Percentiles rank a stretch among this genome's conserved stretches.
phyloP scores from a whole-genome alignment of 148 eudicot genomes.

The Vaccinium macrocarpon region DNA sequence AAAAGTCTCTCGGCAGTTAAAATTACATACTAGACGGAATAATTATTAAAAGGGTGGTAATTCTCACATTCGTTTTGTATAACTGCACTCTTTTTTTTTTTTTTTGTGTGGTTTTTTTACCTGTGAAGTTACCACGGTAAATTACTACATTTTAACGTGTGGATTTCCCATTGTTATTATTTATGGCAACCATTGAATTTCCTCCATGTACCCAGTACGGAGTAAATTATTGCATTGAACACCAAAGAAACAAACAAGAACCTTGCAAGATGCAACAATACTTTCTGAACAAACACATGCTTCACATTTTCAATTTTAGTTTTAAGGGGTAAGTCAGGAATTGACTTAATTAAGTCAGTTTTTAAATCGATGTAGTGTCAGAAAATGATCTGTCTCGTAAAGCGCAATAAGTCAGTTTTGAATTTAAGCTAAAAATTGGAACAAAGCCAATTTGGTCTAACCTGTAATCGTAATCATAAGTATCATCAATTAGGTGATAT shows the following conservation, averaged over 20 bases:
- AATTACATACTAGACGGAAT: no score
- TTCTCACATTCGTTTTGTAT: neutral
- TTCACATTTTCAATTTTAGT: neutral
- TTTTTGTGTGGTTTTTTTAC: no score
- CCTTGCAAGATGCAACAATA: neutral
- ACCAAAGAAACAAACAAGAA: slow-evolving; percentile 1
- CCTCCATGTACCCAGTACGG: neutral
- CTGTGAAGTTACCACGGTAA: neutral
- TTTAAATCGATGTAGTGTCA: no score
- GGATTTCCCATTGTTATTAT: no score
- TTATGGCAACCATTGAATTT: neutral
- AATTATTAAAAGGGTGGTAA: no score
- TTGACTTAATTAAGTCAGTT: no score
- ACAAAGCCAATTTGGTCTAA: neutral
- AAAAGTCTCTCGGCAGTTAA: no score
- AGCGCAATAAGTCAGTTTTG: no score
- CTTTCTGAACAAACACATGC: neutral
- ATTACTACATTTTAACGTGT: no score
- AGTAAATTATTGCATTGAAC: neutral
- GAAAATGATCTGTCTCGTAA: no score
- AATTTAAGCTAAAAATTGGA: no score
- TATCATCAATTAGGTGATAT: neutral
- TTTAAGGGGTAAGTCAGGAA: no score
- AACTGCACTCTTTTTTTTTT: neutral
- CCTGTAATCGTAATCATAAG: neutral